Evolutionary conservation across 139 green algal species (phyloP).

Genomic region (Coelastrella sp.): DNA sequence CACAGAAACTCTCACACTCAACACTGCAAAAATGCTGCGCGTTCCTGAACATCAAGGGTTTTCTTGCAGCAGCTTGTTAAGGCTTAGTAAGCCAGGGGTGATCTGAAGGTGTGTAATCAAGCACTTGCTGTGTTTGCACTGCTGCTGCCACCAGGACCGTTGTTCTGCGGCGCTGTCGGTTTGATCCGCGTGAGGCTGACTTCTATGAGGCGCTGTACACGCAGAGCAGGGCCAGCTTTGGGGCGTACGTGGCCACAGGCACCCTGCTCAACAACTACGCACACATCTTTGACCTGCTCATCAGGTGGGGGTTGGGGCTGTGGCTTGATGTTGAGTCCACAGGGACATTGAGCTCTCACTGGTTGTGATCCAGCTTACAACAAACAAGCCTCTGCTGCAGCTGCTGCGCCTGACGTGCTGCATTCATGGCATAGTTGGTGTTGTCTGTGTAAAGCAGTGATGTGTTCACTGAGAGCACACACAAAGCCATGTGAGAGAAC

Average conservation of each 20-base stretch:
- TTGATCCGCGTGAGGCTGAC: conserved; percentile 88
- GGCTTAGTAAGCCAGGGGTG: too few relatives aligned
- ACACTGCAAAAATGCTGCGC: too few relatives aligned
- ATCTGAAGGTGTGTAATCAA: too few relatives aligned
- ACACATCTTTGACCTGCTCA: conserved; percentile 97
- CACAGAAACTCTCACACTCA: too few relatives aligned
- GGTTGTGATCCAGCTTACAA: neutral
- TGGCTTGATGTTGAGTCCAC: neutral
- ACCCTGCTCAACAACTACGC: conserved; percentile 86
- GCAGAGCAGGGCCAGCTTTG: conserved; percentile 85
- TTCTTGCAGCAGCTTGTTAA: too few relatives aligned
- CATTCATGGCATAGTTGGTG: too few relatives aligned
- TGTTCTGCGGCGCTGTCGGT: conserved; percentile 75
- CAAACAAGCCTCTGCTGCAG: too few relatives aligned
- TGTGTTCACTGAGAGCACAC: too few relatives aligned
- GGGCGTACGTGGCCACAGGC: conserved; percentile 74
- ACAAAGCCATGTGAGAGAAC: too few relatives aligned
- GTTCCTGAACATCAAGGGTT: too few relatives aligned
- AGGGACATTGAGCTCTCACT: neutral
- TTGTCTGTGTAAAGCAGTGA: too few relatives aligned
- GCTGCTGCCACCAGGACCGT: conserved; percentile 58
- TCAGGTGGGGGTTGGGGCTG: conserved; percentile 54
- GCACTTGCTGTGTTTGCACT: neutral
- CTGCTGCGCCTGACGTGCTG: too few relatives aligned
- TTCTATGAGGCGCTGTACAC: conserved; percentile 93